Evolutionary conservation across 2,329 filamentous ascomycete species (phyloP), one percentile per base, ranked within the genome.

Genomic region (Sporothrix phasma): DNA sequence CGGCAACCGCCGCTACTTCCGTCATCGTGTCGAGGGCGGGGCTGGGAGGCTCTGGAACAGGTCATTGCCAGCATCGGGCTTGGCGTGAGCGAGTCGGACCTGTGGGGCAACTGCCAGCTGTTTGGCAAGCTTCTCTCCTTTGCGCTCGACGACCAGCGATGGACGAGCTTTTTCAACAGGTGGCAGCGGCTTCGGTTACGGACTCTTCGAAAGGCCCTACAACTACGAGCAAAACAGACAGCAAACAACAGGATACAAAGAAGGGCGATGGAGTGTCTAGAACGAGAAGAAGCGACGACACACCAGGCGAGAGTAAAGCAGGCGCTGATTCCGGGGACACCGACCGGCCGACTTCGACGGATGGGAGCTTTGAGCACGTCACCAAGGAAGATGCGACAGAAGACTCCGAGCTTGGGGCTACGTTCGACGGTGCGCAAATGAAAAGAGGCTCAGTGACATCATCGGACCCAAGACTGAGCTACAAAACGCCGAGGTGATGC

Each of bases 1-100:
- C 54, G 93, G 92, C 22, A 99, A 97, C 75, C 84, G 88, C 71
- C 85, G 89, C 69, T 97, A 93, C 77, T 97, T 97, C 73, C 84
- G 85, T 65, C 87, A 86, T 69, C 82, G 85, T 68, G 85, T 95
- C 34, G 84, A 89, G 65, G 86, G 84, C 24, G 89, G 87, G 92
- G 93, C 3, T 96, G 91, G 87, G 81, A 86, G 68, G 84, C 86
- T 7, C 74, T 97, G 63, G 87, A 94, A 71, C 84, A 89, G 71
- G 84, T 84, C 5, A 82, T 92, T 76, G 84, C 83, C 67, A 85
- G 84, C 73, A 85, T 87, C 73, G 84, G 88, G 39, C 76, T 86
- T 62, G 80, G 87, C 62, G 83, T 82, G 68, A 81, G 81, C 64
- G 86, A 89, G 67, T 80, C 85, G 51, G 89, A 95, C 70, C 75